phyloP scores from a whole-genome alignment of 1,284 basidiomycete species.

The Chalciporus piperatoides region DNA sequence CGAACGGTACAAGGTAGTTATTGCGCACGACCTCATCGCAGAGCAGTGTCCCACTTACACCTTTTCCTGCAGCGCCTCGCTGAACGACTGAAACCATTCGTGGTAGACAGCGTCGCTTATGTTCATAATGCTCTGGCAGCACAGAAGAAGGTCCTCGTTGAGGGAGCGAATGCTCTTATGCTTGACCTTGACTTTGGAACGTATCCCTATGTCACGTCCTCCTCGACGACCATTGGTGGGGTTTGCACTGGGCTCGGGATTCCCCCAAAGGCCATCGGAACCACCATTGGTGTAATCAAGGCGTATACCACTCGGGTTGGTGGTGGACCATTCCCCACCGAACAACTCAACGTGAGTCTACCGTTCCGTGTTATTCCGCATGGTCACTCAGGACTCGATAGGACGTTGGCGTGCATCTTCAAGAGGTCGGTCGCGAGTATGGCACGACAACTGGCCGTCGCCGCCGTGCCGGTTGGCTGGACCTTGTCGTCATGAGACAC shows the following conservation, averaged over 20 bases:
- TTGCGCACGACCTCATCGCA: neutral
- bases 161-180: constrained; percentile 98
- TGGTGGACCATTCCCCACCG: constrained; percentile 96
- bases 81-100: constrained; percentile 82
- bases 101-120: constrained; percentile 85
- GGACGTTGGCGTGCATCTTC: constrained; percentile 83
- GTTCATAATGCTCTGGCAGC: constrained; percentile 76
- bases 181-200: constrained; percentile 98
- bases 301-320: constrained; percentile 98
- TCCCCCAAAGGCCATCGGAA: constrained; percentile 83
- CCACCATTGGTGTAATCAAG: constrained; percentile 90
- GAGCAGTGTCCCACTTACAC: neutral
- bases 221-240: constrained; percentile 89
- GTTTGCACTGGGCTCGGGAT: constrained; percentile 96
- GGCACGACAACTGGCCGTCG: constrained; percentile 91
- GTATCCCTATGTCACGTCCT: constrained; percentile 96
- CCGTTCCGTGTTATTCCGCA: neutral
- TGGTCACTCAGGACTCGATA: constrained; percentile 28
- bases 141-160: constrained; percentile 85
- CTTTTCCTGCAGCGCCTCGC: constrained; percentile 63
- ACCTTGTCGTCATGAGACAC: constrained; percentile 92
- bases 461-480: constrained; percentile 95
- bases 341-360: constrained; percentile 78
- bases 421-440: constrained; percentile 92
- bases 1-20: constrained; percentile 75